Percentiles rank a stretch among this genome's conserved stretches.
phyloP scores from a whole-genome alignment of 441 rosid genomes.

The Gossypium laxum region DNA sequence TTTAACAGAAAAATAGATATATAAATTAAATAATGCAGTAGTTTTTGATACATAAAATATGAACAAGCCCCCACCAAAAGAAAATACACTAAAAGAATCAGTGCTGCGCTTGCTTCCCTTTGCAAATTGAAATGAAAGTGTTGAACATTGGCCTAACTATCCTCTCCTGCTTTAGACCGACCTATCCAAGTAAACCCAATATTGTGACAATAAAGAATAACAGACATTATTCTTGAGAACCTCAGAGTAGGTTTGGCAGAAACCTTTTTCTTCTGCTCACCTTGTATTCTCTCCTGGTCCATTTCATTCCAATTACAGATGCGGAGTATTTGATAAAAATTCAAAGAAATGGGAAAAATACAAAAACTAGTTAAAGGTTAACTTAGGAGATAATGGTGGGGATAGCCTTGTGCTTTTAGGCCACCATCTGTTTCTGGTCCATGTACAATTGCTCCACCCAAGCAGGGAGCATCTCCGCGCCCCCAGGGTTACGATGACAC shows the following conservation, averaged over 20 bases:
- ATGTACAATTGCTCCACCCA: slow-evolving; percentile 76
- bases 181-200: background rate
- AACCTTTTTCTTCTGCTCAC: slow-evolving; percentile 23
- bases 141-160: background rate
- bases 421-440: slow-evolving; percentile 76
- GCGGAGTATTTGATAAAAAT: slow-evolving; percentile 24
- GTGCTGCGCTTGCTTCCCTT: background rate
- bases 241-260: slow-evolving; percentile 21
- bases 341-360: slow-evolving; percentile 24
- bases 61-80: background rate
- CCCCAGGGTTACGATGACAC: slow-evolving; percentile 27
- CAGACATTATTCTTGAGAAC: slow-evolving; percentile 21
- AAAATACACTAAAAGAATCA: background rate
- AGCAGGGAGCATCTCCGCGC: slow-evolving; percentile 35
- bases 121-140: slow-evolving; percentile 1
- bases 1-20: background rate
- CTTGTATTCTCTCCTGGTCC: slow-evolving; percentile 14
- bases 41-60: background rate
- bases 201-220: background rate
- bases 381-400: slow-evolving; percentile 19
- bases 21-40: background rate
- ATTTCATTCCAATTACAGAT: slow-evolving; percentile 18
- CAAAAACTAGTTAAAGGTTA: slow-evolving; percentile 35
- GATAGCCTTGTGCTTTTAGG: slow-evolving; percentile 26
- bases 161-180: background rate